Percentiles rank a stretch among this genome's conserved stretches.
Conservation (phyloP, 2,329 filamentous ascomycete genomes). For the Alternaria conjuncta region DNA sequence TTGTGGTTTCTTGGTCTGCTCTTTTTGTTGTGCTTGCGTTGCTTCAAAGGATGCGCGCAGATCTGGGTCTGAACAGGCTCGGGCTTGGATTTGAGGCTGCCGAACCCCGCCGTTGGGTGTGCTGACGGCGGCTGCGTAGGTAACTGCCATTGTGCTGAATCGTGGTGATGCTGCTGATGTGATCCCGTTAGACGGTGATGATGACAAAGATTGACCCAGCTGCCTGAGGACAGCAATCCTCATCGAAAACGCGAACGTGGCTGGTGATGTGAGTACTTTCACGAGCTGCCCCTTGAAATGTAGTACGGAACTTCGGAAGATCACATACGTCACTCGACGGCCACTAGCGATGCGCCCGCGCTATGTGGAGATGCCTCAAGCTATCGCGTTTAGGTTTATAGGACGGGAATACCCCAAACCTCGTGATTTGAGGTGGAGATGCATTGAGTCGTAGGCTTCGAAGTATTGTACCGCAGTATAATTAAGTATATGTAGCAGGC, state of each 20-base stretch:
- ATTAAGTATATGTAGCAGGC: background rate
- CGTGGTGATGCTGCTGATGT: background rate
- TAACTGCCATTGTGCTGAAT: slow-evolving; percentile 16
- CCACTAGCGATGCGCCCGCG: slow-evolving; percentile 19
- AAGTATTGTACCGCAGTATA: background rate
- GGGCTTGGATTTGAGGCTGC: slow-evolving; percentile 20
- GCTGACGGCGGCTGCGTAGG: slow-evolving; percentile 30
- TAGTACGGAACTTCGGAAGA: slow-evolving; percentile 15
- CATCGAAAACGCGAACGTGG: slow-evolving; percentile 1
- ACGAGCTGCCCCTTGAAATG: background rate
- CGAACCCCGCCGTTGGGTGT: slow-evolving; percentile 22
- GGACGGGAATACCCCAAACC: background rate
- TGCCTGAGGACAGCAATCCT: slow-evolving; percentile 6
- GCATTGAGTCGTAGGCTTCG: background rate
- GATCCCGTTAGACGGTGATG: background rate
- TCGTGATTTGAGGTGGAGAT: background rate
- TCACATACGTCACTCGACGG: slow-evolving; percentile 29
- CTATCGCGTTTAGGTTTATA: slow-evolving; percentile 3
- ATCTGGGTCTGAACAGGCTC: slow-evolving; percentile 16
- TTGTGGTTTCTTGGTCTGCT: slow-evolving; percentile 14
- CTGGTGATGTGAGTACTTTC: background rate
- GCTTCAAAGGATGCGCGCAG: slow-evolving; percentile 16
- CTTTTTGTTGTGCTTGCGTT: background rate
- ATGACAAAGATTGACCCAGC: background rate
- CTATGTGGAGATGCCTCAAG: slow-evolving; percentile 18